A percentile compares a stretch with the other conserved stretches of the same genome.
phyloP scores from a whole-genome alignment of 148 eudicot genomes.

The Cornus suecica region DNA sequence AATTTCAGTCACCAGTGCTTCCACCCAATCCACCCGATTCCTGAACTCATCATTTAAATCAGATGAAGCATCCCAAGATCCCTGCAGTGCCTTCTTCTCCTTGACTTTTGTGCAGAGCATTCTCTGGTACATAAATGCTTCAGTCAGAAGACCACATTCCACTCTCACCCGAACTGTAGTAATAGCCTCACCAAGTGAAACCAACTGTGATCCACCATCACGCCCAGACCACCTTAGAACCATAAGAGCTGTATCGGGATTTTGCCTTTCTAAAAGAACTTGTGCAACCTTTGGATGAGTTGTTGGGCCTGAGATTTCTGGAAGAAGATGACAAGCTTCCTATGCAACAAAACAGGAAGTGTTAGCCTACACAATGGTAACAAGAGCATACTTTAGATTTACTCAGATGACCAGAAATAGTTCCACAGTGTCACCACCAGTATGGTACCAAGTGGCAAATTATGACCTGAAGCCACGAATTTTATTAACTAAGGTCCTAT shows the following conservation, averaged over 20 bases:
- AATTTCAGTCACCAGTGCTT: slow-evolving; percentile 77
- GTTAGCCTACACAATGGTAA: slow-evolving; percentile 9
- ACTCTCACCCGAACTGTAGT: slow-evolving; percentile 84
- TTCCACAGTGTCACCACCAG: not conserved
- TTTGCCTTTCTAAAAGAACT: slow-evolving; percentile 76
- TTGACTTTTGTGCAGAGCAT: slow-evolving; percentile 58
- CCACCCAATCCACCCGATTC: slow-evolving; percentile 70
- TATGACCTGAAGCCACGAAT: not conserved
- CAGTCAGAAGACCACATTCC: slow-evolving; percentile 89
- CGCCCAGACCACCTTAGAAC: slow-evolving; percentile 87
- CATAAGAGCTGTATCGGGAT: slow-evolving; percentile 96
- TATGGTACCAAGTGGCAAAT: not conserved
- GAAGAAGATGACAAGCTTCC: slow-evolving; percentile 91
- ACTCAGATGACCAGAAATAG: not conserved
- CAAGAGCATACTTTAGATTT: not conserved
- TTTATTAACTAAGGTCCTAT: not conserved
- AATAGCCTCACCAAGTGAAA: slow-evolving; percentile 77
- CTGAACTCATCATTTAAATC: slow-evolving; percentile 36
- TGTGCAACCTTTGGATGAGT: slow-evolving; percentile 93
- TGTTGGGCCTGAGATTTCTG: slow-evolving; percentile 80
- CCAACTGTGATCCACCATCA: slow-evolving; percentile 60
- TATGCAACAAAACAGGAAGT: slow-evolving; percentile 25
- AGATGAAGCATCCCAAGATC: slow-evolving; percentile 29
- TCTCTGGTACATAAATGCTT: slow-evolving; percentile 95
- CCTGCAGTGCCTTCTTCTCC: slow-evolving; percentile 55